These are phyloP conservation scores for Mrakia gelida DNA, from an alignment of 768 basidiomycete genomes.

Conservation along the genomic window DNA sequence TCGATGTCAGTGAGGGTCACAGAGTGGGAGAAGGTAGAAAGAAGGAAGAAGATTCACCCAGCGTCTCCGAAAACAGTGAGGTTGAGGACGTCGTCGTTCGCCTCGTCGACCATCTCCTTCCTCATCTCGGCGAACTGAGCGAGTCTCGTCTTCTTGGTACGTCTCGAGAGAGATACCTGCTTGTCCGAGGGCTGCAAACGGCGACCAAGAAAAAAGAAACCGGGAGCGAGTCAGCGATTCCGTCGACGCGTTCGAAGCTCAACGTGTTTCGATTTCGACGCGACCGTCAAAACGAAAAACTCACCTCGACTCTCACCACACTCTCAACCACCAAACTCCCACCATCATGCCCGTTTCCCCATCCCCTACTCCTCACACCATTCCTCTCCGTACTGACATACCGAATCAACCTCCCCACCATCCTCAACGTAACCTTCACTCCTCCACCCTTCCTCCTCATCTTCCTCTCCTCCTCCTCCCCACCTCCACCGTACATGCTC, in stretches of 20 bases:
- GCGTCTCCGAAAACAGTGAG: slow-evolving; percentile 22
- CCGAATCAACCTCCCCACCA: slow-evolving; percentile 45
- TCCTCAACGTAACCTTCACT: slow-evolving; percentile 40
- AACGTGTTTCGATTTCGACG: background rate
- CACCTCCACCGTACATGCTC: background rate
- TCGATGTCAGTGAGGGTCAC: too few species aligned
- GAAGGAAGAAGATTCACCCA: slow-evolving; percentile 16
- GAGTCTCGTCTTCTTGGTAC: slow-evolving; percentile 24
- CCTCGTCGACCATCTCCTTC: slow-evolving; percentile 21
- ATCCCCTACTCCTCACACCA: slow-evolving; percentile 45
- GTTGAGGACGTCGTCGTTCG: slow-evolving; percentile 6
- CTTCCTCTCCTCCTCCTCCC: background rate
- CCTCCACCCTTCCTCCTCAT: slow-evolving; percentile 2
- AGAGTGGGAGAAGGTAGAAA: background rate
- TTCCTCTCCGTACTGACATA: slow-evolving; percentile 45
- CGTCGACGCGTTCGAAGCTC: too few species aligned
- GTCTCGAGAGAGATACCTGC: slow-evolving; percentile 14
- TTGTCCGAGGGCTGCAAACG: background rate
- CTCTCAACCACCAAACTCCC: slow-evolving; percentile 45
- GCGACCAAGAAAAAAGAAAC: background rate
- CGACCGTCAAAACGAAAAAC: slow-evolving; percentile 29
- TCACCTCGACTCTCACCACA: slow-evolving; percentile 42
- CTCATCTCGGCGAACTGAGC: slow-evolving; percentile 5
- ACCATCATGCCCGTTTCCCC: slow-evolving; percentile 51
- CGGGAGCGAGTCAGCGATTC: background rate